Evolutionary conservation across 345 rosid species (phyloP).

Genomic region (Bruguiera sexangula): DNA sequence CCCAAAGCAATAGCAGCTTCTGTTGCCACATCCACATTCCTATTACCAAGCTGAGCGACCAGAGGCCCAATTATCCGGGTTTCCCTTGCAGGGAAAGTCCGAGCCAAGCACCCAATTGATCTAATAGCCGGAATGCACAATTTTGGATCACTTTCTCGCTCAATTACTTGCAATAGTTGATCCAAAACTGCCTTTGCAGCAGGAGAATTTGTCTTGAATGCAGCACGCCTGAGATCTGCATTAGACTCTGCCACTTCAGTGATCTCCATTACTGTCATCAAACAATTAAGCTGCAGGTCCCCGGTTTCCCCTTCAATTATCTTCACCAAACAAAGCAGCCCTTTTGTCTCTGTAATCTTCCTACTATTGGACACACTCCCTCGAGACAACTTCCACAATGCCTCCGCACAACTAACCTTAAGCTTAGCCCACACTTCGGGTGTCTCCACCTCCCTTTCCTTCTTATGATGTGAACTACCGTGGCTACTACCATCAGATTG

Average conservation of each 20-base stretch:
- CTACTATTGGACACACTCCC: slow-evolving; percentile 34
- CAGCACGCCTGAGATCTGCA: slow-evolving; percentile 50
- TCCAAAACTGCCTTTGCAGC: slow-evolving; percentile 58
- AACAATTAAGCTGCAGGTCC: slow-evolving; percentile 46
- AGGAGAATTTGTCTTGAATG: slow-evolving; percentile 57
- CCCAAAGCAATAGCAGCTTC: slow-evolving; percentile 53
- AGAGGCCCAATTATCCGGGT: slow-evolving; percentile 43
- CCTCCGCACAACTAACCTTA: slow-evolving; percentile 47
- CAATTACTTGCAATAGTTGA: slow-evolving; percentile 50
- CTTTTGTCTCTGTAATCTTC: slow-evolving; percentile 55
- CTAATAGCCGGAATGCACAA: slow-evolving; percentile 42
- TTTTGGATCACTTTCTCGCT: slow-evolving; percentile 31
- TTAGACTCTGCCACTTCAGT: slow-evolving; percentile 43
- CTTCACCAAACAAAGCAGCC: slow-evolving; percentile 52
- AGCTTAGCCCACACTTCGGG: slow-evolving; percentile 38
- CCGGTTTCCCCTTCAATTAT: slow-evolving; percentile 44
- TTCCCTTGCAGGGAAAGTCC: slow-evolving; percentile 58
- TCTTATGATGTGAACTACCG: slow-evolving; percentile 30
- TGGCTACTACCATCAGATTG: slow-evolving; percentile 40
- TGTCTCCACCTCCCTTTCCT: slow-evolving; percentile 44
- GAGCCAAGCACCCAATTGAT: slow-evolving; percentile 54
- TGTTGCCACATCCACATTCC: slow-evolving; percentile 31
- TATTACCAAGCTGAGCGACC: slow-evolving; percentile 37
- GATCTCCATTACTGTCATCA: slow-evolving; percentile 51
- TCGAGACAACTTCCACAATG: slow-evolving; percentile 46